These are phyloP conservation scores for Phytophthora fragariaefolia DNA, from an alignment of 352 stramenopile species.

Conservation along the genomic window DNA sequence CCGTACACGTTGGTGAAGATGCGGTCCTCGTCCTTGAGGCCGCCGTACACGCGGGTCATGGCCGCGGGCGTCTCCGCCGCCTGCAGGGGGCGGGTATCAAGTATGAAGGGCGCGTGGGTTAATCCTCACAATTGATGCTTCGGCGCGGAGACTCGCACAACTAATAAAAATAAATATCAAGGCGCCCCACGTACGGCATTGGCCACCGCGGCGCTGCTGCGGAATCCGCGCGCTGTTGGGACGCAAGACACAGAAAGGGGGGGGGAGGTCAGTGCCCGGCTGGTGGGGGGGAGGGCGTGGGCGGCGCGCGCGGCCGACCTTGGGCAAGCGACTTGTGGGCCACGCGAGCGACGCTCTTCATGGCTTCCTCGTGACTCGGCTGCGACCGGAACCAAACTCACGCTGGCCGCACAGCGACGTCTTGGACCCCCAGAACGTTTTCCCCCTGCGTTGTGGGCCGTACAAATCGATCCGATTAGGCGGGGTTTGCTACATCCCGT, in stretches of 20 bases:
- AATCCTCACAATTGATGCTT: too few relatives aligned
- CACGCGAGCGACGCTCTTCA: constrained; percentile 48
- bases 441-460: constrained; percentile 17
- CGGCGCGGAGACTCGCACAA: too few relatives aligned
- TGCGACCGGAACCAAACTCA: constrained; percentile 31
- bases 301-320: constrained; percentile 11
- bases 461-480: constrained; percentile 38
- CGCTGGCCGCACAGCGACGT: constrained; percentile 22
- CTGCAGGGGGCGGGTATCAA: too few relatives aligned
- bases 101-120: too few relatives aligned
- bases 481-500: neutral
- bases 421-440: constrained; percentile 36
- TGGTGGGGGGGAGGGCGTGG: neutral
- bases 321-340: constrained; percentile 41
- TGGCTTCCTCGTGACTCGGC: constrained; percentile 17
- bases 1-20: constrained; percentile 99
- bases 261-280: neutral
- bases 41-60: constrained; percentile 92
- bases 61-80: constrained; percentile 51
- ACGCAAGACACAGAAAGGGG: neutral
- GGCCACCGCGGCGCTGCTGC: constrained; percentile 43
- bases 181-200: constrained; percentile 52
- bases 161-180: too few relatives aligned
- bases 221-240: constrained; percentile 41
- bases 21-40: constrained; percentile 98